Conservation (phyloP, 805 yeast genomes). For the Metschnikowia lochheadii region DNA sequence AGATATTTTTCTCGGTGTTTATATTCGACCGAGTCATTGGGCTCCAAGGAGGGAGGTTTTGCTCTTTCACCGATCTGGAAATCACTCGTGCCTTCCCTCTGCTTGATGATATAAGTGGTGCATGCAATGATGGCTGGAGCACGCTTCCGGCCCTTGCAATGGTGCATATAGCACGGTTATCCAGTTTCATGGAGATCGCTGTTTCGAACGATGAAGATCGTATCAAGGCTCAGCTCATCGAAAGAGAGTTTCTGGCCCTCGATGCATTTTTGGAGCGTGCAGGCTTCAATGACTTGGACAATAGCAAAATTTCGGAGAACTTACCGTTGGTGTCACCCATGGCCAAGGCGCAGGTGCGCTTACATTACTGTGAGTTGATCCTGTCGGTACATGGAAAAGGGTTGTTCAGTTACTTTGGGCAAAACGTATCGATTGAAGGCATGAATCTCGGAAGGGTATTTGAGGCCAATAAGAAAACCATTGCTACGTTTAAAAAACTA, state of each 20-base stretch:
- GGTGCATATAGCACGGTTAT: conserved; percentile 40
- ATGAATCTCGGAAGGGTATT: conserved; percentile 29
- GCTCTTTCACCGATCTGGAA: conserved; percentile 34
- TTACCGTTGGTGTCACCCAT: conserved; percentile 13
- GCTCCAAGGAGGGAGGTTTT: conserved; percentile 48
- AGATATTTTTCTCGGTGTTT: conserved; percentile 55
- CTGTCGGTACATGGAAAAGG: conserved; percentile 34
- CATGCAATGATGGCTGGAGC: conserved; percentile 45
- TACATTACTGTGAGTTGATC: conserved; percentile 38
- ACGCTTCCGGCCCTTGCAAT: conserved; percentile 44
- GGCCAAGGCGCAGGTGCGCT: conserved; percentile 33
- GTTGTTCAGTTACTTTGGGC: conserved; percentile 32
- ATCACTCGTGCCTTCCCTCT: conserved; percentile 32
- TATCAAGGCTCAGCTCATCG: conserved; percentile 29
- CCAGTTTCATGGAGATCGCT: conserved; percentile 34
- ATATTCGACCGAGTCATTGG: conserved; percentile 51
- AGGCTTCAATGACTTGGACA: conserved; percentile 28
- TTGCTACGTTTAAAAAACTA: not conserved
- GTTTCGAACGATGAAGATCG: conserved; percentile 23
- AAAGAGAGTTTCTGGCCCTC: conserved; percentile 27
- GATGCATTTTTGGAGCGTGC: conserved; percentile 31
- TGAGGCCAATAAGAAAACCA: conserved; percentile 19
- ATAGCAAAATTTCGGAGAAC: conserved; percentile 5
- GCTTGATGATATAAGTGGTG: conserved; percentile 25
- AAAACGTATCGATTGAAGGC: conserved; percentile 27